phyloP scores from a whole-genome alignment of 345 rosid species.

The Clausena lansium region DNA sequence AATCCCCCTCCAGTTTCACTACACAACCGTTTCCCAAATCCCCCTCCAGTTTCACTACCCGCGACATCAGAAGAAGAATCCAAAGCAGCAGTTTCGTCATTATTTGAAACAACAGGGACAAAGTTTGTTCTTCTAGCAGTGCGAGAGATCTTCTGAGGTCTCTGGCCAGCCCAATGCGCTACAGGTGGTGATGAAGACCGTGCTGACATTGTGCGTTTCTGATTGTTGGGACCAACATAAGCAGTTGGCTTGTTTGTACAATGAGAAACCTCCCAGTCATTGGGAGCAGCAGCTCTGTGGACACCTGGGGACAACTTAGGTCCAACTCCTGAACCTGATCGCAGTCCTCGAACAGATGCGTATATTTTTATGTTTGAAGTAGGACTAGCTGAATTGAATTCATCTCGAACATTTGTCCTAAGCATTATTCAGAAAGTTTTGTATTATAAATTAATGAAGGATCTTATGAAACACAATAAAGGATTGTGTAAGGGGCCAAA shows the following conservation, averaged over 20 bases:
- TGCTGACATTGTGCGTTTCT: constrained; percentile 64
- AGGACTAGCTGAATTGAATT: constrained; percentile 69
- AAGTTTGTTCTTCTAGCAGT: constrained; percentile 82
- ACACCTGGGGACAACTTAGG: constrained; percentile 69
- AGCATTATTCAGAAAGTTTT: constrained; percentile 19
- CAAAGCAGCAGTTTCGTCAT: constrained; percentile 60
- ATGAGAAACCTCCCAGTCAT: constrained; percentile 85
- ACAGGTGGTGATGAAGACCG: constrained; percentile 83
- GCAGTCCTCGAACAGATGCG: constrained; percentile 65
- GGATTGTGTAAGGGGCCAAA: background rate
- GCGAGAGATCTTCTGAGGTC: constrained; percentile 85
- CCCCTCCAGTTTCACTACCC: constrained; percentile 57
- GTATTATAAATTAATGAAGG: background rate
- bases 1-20: constrained; percentile 68
- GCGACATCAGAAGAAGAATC: constrained; percentile 67
- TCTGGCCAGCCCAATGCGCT: constrained; percentile 82
- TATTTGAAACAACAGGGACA: constrained; percentile 66
- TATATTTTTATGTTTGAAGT: constrained; percentile 58
- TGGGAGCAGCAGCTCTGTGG: constrained; percentile 57
- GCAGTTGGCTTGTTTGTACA: constrained; percentile 73
- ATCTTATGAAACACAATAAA: background rate
- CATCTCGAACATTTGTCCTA: constrained; percentile 75
- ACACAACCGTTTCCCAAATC: too few species aligned
- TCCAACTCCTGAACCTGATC: constrained; percentile 61
- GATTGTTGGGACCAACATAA: constrained; percentile 60